Base-by-base conservation (phyloP, 352 stramenopile genomes). In the Phytophthora kernoviae region DNA sequence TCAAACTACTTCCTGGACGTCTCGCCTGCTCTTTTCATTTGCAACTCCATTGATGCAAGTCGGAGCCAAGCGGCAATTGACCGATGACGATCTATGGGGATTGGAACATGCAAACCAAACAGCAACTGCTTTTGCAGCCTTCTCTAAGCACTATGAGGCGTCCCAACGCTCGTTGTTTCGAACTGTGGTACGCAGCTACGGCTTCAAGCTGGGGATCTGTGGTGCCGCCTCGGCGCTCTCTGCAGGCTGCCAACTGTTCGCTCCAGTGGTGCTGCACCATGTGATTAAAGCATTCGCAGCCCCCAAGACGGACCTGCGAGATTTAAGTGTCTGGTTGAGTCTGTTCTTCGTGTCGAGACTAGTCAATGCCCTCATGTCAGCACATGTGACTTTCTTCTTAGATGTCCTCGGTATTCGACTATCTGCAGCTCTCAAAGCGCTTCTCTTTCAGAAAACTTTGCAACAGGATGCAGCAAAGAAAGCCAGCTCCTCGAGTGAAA, bases 361-460 rank as follows among this genome's bases (percentile, higher is more conserved):
- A 2, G 15, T 66, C 8, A 72, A 75, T n/a, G 70, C 71, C 0
- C 54, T 87, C 2, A n/a, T 73, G 12, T 50, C 43, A 7, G 33
- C 49, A 1, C 73, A 86, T 15, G 34, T 65, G 18, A 44, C 12
- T 1, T 78, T 68, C 43, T 34, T 72, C 9, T 33, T 74, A 17
- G 51, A 83, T 8, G 12, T 72, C 4, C 24, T 72, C 4, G 67
- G 53, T 10, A 14, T 86, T 7, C 70, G 62, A 4, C 27, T 79
- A 1, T 52, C 59, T 7, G 39, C 39, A 18, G 52, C 67, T 4
- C 30, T 84, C 5, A 72, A 69, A 39, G 42, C 58, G 4, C 46
- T 84, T n/a, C 15, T 87, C 26, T 81, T 80, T 33, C 41, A 61
- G 18, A 86, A 86, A 55, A 61, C 65, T 1, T 33, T 82, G 53